Conservation (phyloP, 2,329 filamentous ascomycete genomes). For the Trichoderma guizhouense region DNA sequence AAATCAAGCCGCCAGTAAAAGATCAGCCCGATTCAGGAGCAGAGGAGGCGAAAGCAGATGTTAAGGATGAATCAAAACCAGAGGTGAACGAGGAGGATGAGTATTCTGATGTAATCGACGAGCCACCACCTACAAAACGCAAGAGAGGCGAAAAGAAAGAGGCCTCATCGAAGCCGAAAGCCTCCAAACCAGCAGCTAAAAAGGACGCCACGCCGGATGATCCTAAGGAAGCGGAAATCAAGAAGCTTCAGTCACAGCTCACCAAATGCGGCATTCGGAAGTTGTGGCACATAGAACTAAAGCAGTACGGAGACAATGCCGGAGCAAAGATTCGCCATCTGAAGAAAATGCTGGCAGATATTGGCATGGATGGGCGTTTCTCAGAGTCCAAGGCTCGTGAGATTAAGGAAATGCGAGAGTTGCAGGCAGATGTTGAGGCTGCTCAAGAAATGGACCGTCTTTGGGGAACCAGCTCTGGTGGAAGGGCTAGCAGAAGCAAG, state of each 20-base stretch:
- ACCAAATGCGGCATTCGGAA: conserved; percentile 90
- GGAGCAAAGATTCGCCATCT: conserved; percentile 82
- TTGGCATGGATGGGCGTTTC: conserved; percentile 86
- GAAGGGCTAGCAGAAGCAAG: conserved; percentile 42
- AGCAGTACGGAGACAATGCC: conserved; percentile 64
- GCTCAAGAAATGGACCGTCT: conserved; percentile 76
- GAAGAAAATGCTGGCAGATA: conserved; percentile 71
- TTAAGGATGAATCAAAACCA: conserved; percentile 21
- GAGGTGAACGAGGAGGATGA: conserved; percentile 37
- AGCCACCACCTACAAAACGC: conserved; percentile 57
- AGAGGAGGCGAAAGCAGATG: conserved; percentile 18
- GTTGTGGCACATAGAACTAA: conserved; percentile 83
- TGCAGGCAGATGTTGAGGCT: conserved; percentile 77
- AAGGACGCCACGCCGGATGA: conserved; percentile 39
- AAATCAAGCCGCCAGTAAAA: conserved; percentile 1
- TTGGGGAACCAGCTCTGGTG: conserved; percentile 62
- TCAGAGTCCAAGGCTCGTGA: conserved; percentile 78
- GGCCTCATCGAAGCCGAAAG: conserved; percentile 27
- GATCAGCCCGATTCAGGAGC: background rate
- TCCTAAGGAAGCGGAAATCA: conserved; percentile 75
- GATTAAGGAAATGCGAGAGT: conserved; percentile 83
- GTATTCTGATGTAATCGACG: conserved; percentile 64
- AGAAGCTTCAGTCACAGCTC: conserved; percentile 80
- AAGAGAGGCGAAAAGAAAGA: conserved; percentile 47
- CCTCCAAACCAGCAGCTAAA: conserved; percentile 29